phyloP scores from a whole-genome alignment of 2,329 filamentous ascomycete species.

The Aspergillus intermedius region DNA sequence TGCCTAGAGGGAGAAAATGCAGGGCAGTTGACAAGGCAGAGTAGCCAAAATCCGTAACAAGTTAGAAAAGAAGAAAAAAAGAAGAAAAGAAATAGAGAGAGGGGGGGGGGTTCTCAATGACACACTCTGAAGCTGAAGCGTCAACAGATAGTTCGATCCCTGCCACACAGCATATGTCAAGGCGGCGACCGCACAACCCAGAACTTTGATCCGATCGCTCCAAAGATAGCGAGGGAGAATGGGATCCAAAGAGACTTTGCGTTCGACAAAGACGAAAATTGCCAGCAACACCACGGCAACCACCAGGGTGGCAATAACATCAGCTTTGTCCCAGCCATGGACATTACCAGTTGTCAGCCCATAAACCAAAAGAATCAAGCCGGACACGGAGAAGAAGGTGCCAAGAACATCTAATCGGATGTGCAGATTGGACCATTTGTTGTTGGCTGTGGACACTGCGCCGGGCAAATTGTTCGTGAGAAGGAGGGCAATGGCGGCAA shows the following conservation, averaged over 20 bases:
- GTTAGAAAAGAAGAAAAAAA: background rate
- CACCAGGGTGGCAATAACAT: background rate
- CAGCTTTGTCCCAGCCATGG: background rate
- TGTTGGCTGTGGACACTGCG: background rate
- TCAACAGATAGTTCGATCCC: background rate
- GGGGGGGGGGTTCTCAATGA: too few relatives aligned
- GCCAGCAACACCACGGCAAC: background rate
- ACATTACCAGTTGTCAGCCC: background rate
- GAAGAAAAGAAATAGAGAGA: too few relatives aligned
- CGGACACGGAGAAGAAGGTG: background rate
- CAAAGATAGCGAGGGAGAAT: background rate
- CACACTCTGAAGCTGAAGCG: background rate
- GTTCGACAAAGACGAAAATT: background rate
- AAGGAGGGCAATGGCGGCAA: background rate
- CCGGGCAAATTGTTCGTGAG: background rate
- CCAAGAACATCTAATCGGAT: background rate
- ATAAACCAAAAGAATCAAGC: background rate
- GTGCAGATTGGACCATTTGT: background rate
- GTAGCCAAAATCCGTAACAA: background rate
- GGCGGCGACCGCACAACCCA: background rate
- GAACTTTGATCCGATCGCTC: background rate
- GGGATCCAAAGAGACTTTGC: background rate
- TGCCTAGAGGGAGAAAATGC: background rate
- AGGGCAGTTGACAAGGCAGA: background rate
- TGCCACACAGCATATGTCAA: background rate